phyloP scores from a whole-genome alignment of 2,329 filamentous ascomycete genomes.

The Neospermospora avenae region DNA sequence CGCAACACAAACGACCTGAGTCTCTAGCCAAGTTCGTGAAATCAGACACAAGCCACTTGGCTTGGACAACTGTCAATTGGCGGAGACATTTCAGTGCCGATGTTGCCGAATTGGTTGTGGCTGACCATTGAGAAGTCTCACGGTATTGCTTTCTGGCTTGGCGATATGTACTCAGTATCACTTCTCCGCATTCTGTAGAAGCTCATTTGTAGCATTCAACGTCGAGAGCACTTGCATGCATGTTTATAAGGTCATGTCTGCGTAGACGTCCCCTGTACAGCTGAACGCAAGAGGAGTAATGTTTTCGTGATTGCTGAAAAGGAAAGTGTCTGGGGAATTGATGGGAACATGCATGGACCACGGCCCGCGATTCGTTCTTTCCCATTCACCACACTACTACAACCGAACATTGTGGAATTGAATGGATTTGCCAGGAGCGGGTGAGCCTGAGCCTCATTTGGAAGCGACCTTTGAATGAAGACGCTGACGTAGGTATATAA shows the following conservation, averaged over 20 bases:
- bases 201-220: not conserved
- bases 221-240: not conserved
- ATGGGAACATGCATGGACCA: not conserved
- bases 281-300: not conserved
- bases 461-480: not conserved
- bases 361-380: not conserved
- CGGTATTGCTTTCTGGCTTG: not conserved
- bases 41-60: slow-evolving; percentile 2
- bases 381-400: not conserved
- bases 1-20: not conserved
- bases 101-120: not conserved
- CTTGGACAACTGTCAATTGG: not conserved
- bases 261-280: not conserved
- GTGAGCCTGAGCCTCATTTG: no score
- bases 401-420: not conserved
- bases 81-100: not conserved
- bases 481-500: not conserved
- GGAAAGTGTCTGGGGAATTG: not conserved
- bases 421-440: no score
- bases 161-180: not conserved
- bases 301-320: not conserved
- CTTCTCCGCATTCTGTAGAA: not conserved
- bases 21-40: not conserved
- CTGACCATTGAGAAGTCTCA: not conserved
- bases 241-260: not conserved